Evolutionary conservation across 2,329 filamentous ascomycete genomes (phyloP), one percentile per base, ranked within the genome.

Genomic region (Zarea fungicola): DNA sequence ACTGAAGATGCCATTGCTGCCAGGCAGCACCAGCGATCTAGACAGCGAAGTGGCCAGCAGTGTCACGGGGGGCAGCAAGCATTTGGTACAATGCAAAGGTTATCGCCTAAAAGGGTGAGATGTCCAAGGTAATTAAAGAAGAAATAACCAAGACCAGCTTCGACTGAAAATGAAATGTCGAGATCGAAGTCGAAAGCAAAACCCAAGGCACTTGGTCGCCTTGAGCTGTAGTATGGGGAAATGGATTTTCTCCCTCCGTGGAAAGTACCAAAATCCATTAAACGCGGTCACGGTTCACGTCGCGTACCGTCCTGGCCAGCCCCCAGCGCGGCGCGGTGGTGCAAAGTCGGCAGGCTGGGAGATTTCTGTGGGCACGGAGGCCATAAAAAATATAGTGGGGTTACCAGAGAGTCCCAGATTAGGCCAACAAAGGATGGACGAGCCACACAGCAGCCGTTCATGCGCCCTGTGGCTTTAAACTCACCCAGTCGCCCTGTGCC

Each of bases 1-100:
- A 52, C 50, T 65, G 65, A 65, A 68, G 66, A 70, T 67, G 66
- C 65, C 65, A 70, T 70, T 64, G 60, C 66, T 64, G 58, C 59
- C 51, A 63, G 59, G 65, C 66, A 66, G 65, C 65, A 55, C 55
- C 49, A 63, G 64, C 67, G 58, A 68, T 66, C 67, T 69, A 63
- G 59, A 66, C 60, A 65, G 62, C 65, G 48, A 36, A 39, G 42
- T 49, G 48, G 53, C 49, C 49, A 45, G 37, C 11, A 21, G 50
- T 42, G 34, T 44, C 40, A 45, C 23, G n/a, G 41, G 37, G 26
- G 39, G 11, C 23, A 41, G 14, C 28, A 6, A 26, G 21, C 48
- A 50, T 50, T 43, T 34, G 42, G 37, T 14, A 29, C 28, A 22
- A 29, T 42, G 22, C 14, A 31, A 16, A 11, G 35, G 26, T 8